Conservation (phyloP, 108 stramenopile genomes). For the Licmophora abbreviata region DNA sequence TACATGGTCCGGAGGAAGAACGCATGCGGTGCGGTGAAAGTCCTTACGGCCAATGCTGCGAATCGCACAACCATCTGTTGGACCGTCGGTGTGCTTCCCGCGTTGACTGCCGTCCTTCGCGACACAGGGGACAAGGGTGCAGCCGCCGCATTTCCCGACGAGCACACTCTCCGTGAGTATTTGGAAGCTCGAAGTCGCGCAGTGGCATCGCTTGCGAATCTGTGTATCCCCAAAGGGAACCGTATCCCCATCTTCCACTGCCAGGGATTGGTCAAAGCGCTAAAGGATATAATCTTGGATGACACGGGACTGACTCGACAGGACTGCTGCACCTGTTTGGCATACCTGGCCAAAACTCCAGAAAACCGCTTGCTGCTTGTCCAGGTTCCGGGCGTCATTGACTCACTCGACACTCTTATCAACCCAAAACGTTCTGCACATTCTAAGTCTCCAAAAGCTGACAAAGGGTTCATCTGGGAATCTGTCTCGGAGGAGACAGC, state of each 20-base stretch:
- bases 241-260: conserved; percentile 60
- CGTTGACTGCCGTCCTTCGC: conserved; percentile 52
- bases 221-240: conserved; percentile 54
- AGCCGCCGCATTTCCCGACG: conserved; percentile 24
- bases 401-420: conserved; percentile 41
- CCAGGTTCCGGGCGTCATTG: conserved; percentile 47
- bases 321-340: conserved; percentile 52
- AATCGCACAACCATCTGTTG: conserved; percentile 64
- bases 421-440: not conserved
- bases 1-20: conserved; percentile 74
- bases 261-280: conserved; percentile 42
- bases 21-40: conserved; percentile 79
- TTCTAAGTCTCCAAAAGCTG: too few species aligned
- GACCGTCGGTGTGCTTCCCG: conserved; percentile 63
- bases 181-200: conserved; percentile 53
- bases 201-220: conserved; percentile 45
- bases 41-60: conserved; percentile 44
- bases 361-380: conserved; percentile 58
- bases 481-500: too few species aligned
- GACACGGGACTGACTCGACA: conserved; percentile 40
- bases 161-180: conserved; percentile 33
- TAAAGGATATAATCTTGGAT: conserved; percentile 32
- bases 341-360: conserved; percentile 49
- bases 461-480: too few species aligned
- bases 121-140: conserved; percentile 33